A percentile compares a stretch with the other conserved stretches of the same genome.
These are phyloP conservation scores for Lodderomyces margitis DNA, from an alignment of 1,139 yeast genomes.

Conservation along the genomic window DNA sequence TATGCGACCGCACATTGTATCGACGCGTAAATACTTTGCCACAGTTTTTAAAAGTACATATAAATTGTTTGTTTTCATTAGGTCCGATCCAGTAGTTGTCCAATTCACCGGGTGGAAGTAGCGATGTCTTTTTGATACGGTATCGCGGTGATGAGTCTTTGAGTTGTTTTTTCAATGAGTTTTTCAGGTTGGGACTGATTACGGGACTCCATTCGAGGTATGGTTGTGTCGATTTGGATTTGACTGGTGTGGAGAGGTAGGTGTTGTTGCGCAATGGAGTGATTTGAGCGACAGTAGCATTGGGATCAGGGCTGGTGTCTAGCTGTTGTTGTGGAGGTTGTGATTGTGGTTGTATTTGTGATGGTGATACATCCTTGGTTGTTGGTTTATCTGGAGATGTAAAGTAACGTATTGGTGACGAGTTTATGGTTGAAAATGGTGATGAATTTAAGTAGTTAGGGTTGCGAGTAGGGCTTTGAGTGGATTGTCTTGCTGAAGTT, in stretches of 20 bases:
- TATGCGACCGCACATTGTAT: slow-evolving; percentile 94
- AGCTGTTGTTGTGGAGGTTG: neutral
- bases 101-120: slow-evolving; percentile 86
- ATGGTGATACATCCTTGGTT: slow-evolving; percentile 12
- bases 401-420: slow-evolving; percentile 35
- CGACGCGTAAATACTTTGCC: slow-evolving; percentile 83
- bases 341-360: neutral
- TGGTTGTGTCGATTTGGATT: slow-evolving; percentile 8
- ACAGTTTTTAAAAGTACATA: slow-evolving; percentile 77
- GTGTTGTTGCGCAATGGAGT: slow-evolving; percentile 31
- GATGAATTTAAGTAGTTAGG: slow-evolving; percentile 22
- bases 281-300: slow-evolving; percentile 41
- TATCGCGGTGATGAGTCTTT: slow-evolving; percentile 42
- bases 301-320: slow-evolving; percentile 27
- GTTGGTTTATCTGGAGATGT: slow-evolving; percentile 26
- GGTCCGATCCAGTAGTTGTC: slow-evolving; percentile 85
- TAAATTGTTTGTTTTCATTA: slow-evolving; percentile 61
- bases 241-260: slow-evolving; percentile 22
- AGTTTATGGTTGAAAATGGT: slow-evolving; percentile 21
- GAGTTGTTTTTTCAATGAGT: slow-evolving; percentile 34
- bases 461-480: slow-evolving; percentile 15
- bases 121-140: slow-evolving; percentile 59
- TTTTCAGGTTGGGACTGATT: slow-evolving; percentile 44
- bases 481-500: slow-evolving; percentile 28
- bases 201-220: slow-evolving; percentile 55